Conservation (phyloP, 2,329 filamentous ascomycete species). For the Penicillium sp. region DNA sequence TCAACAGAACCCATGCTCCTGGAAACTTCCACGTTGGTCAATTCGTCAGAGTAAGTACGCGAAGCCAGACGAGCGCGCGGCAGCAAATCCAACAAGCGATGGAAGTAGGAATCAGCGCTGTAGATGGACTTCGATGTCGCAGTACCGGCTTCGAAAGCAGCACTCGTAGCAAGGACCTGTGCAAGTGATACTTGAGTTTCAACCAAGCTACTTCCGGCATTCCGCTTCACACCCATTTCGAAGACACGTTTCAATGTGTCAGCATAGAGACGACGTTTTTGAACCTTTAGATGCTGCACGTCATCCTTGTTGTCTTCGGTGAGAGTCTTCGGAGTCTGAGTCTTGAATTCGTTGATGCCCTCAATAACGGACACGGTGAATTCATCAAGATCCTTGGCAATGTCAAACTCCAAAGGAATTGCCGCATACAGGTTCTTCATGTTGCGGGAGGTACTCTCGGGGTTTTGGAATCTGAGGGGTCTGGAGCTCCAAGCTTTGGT, state of each 20-base stretch:
- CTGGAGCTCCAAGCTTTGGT: slow-evolving; percentile 40
- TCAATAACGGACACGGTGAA: slow-evolving; percentile 70
- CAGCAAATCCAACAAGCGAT: slow-evolving; percentile 74
- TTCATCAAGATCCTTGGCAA: slow-evolving; percentile 60
- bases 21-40: slow-evolving; percentile 76
- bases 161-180: slow-evolving; percentile 63
- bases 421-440: slow-evolving; percentile 67
- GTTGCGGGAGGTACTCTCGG: slow-evolving; percentile 67
- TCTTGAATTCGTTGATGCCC: slow-evolving; percentile 71
- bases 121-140: slow-evolving; percentile 26
- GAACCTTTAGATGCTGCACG: slow-evolving; percentile 84
- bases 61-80: slow-evolving; percentile 65
- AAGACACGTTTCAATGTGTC: slow-evolving; percentile 81
- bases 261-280: slow-evolving; percentile 86
- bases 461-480: slow-evolving; percentile 69
- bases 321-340: slow-evolving; percentile 76
- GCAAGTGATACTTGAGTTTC: slow-evolving; percentile 71
- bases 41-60: slow-evolving; percentile 77
- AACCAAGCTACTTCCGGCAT: slow-evolving; percentile 72
- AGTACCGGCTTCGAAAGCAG: slow-evolving; percentile 34
- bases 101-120: slow-evolving; percentile 70
- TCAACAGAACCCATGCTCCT: slow-evolving; percentile 85
- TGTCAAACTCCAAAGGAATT: slow-evolving; percentile 55
- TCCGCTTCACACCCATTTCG: slow-evolving; percentile 86
- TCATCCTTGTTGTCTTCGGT: slow-evolving; percentile 82